Evolutionary conservation across 2,329 filamentous ascomycete genomes (phyloP).

Genomic region (Colletotrichum somersetense): DNA sequence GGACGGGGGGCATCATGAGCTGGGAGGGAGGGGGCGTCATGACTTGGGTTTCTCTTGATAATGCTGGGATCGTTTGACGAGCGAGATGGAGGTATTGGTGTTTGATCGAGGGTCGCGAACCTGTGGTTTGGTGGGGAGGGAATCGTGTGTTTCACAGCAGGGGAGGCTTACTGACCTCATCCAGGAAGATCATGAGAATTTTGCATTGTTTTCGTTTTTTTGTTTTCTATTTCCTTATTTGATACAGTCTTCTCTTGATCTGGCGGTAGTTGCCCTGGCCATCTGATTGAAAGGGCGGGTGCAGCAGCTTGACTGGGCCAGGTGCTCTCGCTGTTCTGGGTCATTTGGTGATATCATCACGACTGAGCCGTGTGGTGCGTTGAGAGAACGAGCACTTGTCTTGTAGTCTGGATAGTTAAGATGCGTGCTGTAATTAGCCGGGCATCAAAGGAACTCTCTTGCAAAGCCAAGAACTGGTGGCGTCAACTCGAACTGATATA

Average conservation of each 20-base stretch:
- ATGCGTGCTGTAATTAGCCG: background rate
- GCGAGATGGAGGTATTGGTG: conserved; percentile 10
- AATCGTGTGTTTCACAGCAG: conserved; percentile 4
- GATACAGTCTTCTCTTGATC: background rate
- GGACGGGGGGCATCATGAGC: conserved; percentile 16
- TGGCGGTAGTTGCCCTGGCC: background rate
- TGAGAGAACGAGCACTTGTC: too few species aligned
- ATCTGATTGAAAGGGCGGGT: background rate
- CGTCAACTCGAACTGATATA: background rate
- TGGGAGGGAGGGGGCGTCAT: conserved; percentile 10
- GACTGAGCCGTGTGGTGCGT: background rate
- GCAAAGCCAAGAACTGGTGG: background rate
- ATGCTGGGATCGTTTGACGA: background rate
- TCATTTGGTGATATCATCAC: background rate
- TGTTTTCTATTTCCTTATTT: background rate
- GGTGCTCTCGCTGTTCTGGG: background rate
- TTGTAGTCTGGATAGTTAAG: background rate
- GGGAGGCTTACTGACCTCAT: background rate
- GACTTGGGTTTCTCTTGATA: background rate
- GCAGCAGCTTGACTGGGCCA: background rate
- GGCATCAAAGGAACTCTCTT: background rate
- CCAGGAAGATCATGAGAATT: background rate
- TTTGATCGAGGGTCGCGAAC: background rate
- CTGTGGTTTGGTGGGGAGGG: background rate
- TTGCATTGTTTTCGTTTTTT: background rate